Evolutionary conservation across 345 rosid species (phyloP).

Genomic region (Chamaenerion angustifolium): DNA sequence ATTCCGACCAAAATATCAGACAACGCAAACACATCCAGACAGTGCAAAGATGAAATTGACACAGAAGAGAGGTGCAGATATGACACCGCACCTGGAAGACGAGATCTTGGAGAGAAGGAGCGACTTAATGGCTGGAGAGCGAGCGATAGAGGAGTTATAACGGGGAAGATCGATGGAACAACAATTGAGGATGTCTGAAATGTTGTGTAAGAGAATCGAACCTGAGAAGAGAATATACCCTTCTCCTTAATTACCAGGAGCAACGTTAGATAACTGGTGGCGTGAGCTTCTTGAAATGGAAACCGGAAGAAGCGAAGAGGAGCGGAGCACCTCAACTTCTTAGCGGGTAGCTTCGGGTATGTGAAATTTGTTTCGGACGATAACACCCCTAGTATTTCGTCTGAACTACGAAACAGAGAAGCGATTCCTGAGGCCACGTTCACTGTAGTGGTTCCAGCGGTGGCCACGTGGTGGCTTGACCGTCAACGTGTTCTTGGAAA

Average conservation of each 20-base stretch:
- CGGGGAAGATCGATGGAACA: background rate
- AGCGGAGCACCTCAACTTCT: background rate
- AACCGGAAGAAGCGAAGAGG: background rate
- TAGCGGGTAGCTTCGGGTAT: slow-evolving; percentile 2
- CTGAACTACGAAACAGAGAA: background rate
- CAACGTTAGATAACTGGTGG: background rate
- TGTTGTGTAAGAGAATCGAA: slow-evolving; percentile 15
- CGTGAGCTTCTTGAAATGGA: background rate
- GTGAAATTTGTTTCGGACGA: background rate
- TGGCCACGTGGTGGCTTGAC: slow-evolving; percentile 4
- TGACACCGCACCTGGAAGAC: too few relatives aligned
- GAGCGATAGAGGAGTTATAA: background rate
- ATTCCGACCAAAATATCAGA: too few relatives aligned
- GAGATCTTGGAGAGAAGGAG: too few relatives aligned
- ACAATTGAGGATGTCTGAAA: background rate
- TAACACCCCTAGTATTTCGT: background rate
- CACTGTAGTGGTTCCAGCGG: background rate
- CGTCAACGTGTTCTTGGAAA: background rate
- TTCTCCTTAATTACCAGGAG: background rate
- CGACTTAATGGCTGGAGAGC: too few relatives aligned
- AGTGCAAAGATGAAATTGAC: background rate
- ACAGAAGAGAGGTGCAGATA: slow-evolving; percentile 1
- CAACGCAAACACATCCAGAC: background rate
- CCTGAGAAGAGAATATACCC: slow-evolving; percentile 45
- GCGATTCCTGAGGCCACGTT: slow-evolving; percentile 3